These are phyloP conservation scores for Haberlea rhodopensis DNA, from an alignment of 257 asterid species.

Conservation along the genomic window DNA sequence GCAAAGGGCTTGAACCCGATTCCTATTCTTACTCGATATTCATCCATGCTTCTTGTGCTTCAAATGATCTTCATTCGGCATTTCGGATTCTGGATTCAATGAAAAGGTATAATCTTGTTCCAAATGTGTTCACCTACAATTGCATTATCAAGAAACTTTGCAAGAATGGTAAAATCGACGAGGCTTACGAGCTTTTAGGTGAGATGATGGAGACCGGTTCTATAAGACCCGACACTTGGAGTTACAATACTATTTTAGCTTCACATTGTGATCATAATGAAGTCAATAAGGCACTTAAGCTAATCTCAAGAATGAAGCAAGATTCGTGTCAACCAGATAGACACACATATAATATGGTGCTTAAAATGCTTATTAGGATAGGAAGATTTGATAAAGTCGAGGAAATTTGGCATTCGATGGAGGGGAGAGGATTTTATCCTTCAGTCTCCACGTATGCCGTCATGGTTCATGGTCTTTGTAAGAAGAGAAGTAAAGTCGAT, in stretches of 20 bases:
- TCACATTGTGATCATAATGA: conserved; percentile 74
- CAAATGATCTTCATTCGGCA: conserved; percentile 61
- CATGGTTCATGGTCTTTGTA: conserved; percentile 84
- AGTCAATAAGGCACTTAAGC: conserved; percentile 60
- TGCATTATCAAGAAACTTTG: conserved; percentile 70
- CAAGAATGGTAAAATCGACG: conserved; percentile 54
- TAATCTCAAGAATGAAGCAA: conserved; percentile 62
- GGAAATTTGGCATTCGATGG: conserved; percentile 72
- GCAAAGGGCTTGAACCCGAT: conserved; percentile 67
- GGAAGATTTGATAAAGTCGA: conserved; percentile 81
- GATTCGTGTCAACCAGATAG: conserved; percentile 45
- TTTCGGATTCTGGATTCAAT: conserved; percentile 66
- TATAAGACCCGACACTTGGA: conserved; percentile 61
- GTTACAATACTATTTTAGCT: conserved; percentile 64
- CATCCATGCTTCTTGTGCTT: conserved; percentile 55
- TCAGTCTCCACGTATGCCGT: conserved; percentile 75
- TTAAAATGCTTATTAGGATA: conserved; percentile 74
- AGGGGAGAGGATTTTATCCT: conserved; percentile 65
- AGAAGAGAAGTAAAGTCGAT: conserved; percentile 66
- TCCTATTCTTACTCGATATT: conserved; percentile 74
- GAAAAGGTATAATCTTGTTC: conserved; percentile 61
- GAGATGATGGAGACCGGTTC: conserved; percentile 61
- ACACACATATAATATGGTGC: conserved; percentile 77
- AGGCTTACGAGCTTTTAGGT: conserved; percentile 64
- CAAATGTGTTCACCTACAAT: conserved; percentile 76